Base-by-base conservation (phyloP, 768 basidiomycete species). In the Suillus luteus region DNA sequence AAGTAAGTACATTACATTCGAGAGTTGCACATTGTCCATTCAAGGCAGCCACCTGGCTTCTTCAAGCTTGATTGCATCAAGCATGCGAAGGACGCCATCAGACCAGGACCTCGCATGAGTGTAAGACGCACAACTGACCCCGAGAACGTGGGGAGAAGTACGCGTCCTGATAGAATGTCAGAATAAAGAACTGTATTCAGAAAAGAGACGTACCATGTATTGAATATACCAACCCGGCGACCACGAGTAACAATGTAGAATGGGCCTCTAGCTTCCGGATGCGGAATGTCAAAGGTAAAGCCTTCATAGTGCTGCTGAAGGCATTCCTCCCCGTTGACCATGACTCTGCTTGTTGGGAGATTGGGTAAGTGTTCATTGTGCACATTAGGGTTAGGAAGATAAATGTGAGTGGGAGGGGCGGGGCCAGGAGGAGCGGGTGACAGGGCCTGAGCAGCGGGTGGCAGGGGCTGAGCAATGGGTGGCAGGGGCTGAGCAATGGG, bases 211-310 rank as follows among this genome's bases (percentile, higher is more conserved):
- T 24, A 62, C 54, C 62, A 62, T 40, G 33, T 11, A 6, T 17
- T 19, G 3, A 62, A 62, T 3, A 62, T 15, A 6, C 62, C 62
- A 17, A 62, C 24, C 62, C 38, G 35, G n/a, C 54, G 43, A 7
- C 62, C 62, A 19, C 54, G 22, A 5, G 62, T 62, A 14, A 62
- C 54, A 8, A 62, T 14, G 41, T 62, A 62, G 35, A 55, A 62
- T n/a, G 62, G 62, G 40, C 59, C 41, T 5, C 11, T 10, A 10
- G 51, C 49, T 1, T 24, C 49, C 8, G 51, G 10, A 5, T 40
- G 27, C 12, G 51, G 61, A 37, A 62, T 17, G 5, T 62, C 35
- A 12, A 62, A 62, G 12, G 12, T 7, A 4, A 62, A 51, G 0
- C 37, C 33, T 2, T 52, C 1, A 37, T 62, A 62, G 2, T 17